Percentiles rank a stretch among this genome's conserved stretches.
Evolutionary conservation across 2,329 filamentous ascomycete species (phyloP).

Genomic region (Cladorrhinum sp.): DNA sequence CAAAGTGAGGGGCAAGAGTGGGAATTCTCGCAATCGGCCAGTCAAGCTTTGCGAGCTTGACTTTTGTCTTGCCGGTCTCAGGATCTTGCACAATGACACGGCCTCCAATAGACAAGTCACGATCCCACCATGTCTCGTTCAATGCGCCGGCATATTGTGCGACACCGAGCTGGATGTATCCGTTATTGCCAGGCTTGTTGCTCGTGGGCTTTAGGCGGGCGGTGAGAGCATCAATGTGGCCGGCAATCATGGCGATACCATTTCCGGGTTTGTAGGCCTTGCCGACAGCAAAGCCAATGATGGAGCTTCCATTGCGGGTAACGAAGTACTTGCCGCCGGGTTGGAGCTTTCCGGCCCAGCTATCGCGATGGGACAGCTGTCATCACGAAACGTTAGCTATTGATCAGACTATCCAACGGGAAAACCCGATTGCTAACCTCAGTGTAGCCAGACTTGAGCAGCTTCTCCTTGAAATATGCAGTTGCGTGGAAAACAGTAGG

Average conservation of each 20-base stretch:
- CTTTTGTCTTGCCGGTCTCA: constrained; percentile 69
- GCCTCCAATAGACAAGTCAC: constrained; percentile 87
- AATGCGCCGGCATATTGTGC: constrained; percentile 88
- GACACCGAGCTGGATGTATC: constrained; percentile 85
- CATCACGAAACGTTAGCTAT: not conserved
- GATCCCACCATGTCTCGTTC: constrained; percentile 94
- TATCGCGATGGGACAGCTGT: constrained; percentile 72
- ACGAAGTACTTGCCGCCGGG: constrained; percentile 86
- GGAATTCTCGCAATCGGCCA: constrained; percentile 94
- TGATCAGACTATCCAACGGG: not conserved
- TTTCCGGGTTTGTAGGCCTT: constrained; percentile 78
- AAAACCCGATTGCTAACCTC: constrained; percentile 48
- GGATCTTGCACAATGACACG: constrained; percentile 78
- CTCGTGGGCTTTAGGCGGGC: constrained; percentile 89
- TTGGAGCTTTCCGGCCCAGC: constrained; percentile 70
- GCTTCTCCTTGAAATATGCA: constrained; percentile 69
- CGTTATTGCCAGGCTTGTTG: constrained; percentile 76
- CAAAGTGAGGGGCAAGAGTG: constrained; percentile 91
- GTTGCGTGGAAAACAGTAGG: constrained; percentile 94
- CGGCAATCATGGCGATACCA: constrained; percentile 82
- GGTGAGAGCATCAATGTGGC: constrained; percentile 89
- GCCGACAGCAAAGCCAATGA: constrained; percentile 84
- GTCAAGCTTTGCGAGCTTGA: constrained; percentile 82
- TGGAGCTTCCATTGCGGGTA: constrained; percentile 77
- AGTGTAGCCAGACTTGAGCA: constrained; percentile 69